Evolutionary conservation across 2,329 filamentous ascomycete species (phyloP), one percentile per base, ranked within the genome.

Genomic region (Raffaelea albimanens): DNA sequence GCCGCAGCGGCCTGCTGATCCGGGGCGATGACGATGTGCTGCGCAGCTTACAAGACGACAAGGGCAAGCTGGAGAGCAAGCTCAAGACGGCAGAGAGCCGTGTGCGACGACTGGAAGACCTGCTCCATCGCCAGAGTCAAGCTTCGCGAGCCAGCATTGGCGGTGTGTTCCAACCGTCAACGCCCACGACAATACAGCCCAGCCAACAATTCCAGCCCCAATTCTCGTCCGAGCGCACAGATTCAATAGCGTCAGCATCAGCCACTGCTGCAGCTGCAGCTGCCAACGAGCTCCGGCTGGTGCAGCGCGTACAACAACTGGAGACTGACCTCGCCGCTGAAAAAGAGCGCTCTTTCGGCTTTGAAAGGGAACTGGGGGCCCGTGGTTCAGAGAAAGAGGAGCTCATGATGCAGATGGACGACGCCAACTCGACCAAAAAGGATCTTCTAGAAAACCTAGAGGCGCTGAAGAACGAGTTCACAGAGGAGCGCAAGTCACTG

Each of bases 371-470:
- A 51, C 74, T 85, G 3, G 72, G 76, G 46, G 67, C 70, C 2
- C 73, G 75, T 44, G 69, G 61, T 54, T 78, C 71, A 44, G 75
- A 73, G 55, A 79, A 77, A 60, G 76, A 69, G 57, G 75, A 78
- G 58, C 78, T 76, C 59, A 83, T 76, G 68, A 77, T 70, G 58
- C 83, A 82, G 57, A 77, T 95, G 52, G 81, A 93, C 53, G 91
- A 97, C 63, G 87, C 80, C 5, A 87, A 93, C 56, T 90, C 87
- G 3, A 96, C 86, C 1, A 98, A 98, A 64, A 85, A 86, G 57
- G 93, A 97, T 63, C 78, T 98, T 10, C 81, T 98, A 66, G 84
- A 87, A 54, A 98, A 98, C 59, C 87, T 98, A 69, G 89, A 97
- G 60, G 84, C 90, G 13, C 78, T 94, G 54, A 88, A 96, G 64